Evolutionary conservation across 1,139 yeast genomes (phyloP).

Genomic region (Hyphopichia fennica): DNA sequence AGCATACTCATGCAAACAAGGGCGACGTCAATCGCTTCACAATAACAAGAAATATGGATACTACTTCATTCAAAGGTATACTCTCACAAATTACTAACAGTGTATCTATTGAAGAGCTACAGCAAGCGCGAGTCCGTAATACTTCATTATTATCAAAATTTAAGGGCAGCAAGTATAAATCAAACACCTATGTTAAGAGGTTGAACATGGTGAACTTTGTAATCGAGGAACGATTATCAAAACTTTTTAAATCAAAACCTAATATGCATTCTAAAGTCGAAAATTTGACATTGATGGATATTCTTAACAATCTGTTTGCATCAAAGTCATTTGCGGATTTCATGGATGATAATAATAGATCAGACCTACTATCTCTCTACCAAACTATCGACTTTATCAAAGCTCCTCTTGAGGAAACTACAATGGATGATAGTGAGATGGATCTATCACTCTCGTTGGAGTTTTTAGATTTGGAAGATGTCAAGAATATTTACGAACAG

Average conservation of each 20-base stretch:
- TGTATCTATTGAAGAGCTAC: constrained; percentile 19
- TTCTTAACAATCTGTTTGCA: constrained; percentile 42
- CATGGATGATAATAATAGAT: constrained; percentile 49
- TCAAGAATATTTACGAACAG: constrained; percentile 43
- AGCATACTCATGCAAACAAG: not conserved
- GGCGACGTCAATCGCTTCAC: constrained; percentile 4
- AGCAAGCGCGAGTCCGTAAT: constrained; percentile 19
- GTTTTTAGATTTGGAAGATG: constrained; percentile 47
- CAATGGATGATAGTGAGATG: constrained; percentile 18
- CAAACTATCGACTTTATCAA: constrained; percentile 63
- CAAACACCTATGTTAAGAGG: constrained; percentile 7
- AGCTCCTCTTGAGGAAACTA: constrained; percentile 66
- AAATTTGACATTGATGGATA: constrained; percentile 11
- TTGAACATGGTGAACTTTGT: constrained; percentile 11
- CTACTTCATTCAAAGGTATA: constrained; percentile 42
- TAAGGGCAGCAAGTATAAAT: not conserved
- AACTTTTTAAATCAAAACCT: constrained; percentile 3
- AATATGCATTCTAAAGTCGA: constrained; percentile 1
- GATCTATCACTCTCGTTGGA: constrained; percentile 31
- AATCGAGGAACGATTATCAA: constrained; percentile 10
- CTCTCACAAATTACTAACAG: constrained; percentile 24
- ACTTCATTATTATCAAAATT: constrained; percentile 14
- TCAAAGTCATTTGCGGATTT: constrained; percentile 55
- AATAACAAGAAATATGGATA: constrained; percentile 27
- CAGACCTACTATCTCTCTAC: constrained; percentile 60